Base-by-base conservation (phyloP, 2,329 filamentous ascomycete genomes). In the Xylariaceae sp. region DNA sequence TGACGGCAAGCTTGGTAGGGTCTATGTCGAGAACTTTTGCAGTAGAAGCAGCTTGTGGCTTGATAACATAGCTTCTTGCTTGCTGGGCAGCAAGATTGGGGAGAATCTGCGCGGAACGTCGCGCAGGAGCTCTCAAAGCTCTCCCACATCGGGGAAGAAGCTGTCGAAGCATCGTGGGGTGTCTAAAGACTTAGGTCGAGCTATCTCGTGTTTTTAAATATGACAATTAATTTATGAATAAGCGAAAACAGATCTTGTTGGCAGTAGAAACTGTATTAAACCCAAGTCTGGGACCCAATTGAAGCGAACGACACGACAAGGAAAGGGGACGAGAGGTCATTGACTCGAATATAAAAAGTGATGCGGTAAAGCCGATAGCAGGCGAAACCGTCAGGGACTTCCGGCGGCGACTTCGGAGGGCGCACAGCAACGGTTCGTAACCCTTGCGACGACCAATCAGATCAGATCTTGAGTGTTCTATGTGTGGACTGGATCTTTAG, bases 1-100 rank as follows among this genome's bases (percentile, higher is more conserved):
- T 82, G 59, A 96, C 74, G 37, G 74, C 72, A 45, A 97, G 79
- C 66, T 84, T 85, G 30, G 81, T 77, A n/a, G 85, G 70, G 64
- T 97, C 88, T 51, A 97, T 78, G 42, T 79, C 81, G 41, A 78
- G 74, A 24, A 82, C 76, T 61, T 78, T 76, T 9, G 73, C 54
- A 15, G 63, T 52, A 1, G 74, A 73, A 2, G 73, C 71, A 7
- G 69, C 68, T 44, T 68, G 64, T 45, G 72, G 72, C 59, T 72
- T 66, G 60, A 75, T 69, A 66, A 76, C 81, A 61, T 76, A 81
- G 54, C 52, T 53, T 53, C 72, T 67, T 30, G 63, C 58, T 17
- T 60, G 49, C 29, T 60, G 61, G 51, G 57, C 59, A 43, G 62
- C 51, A 28, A 60, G 53, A 18, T 61, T 48, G 22, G 22, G 6